Evolutionary conservation across 1,284 basidiomycete species (phyloP), one percentile per base, ranked within the genome.

Genomic region (Neonothopanus nambi): DNA sequence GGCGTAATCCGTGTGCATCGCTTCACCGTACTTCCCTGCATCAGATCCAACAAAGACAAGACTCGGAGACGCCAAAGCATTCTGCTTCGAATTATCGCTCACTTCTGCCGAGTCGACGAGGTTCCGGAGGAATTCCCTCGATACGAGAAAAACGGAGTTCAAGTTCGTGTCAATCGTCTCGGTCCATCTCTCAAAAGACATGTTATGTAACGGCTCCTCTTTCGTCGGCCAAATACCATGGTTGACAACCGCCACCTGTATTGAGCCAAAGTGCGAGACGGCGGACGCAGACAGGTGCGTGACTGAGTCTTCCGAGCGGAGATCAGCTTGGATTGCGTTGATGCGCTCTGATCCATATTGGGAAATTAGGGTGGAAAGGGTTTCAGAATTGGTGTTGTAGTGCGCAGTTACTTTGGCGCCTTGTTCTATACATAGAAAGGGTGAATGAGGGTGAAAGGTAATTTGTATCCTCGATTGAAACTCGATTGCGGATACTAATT

Each of bases 1-100:
- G 9, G 83, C 75, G 59, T 86, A 86, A 68, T 88, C 85, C 1
- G 79, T 79, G 63, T 87, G 81, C 8, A 79, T 80, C 1, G 78
- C 79, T 68, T 90, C 85, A 7, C 88, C 89, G 58, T 79, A 86
- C 67, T 87, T 87, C 3, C 89, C 89, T 5, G 87, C 79, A 0
- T 82, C 84, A 55, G 85, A 87, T 13, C 89, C 87, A 42, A 90
- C 77, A 39, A 89, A 67, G 2, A 89, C 73, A 28, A 90, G 77
- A 15, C 30, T 33, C 30, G 79, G 73, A n/a, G n/a, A n/a, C n/a
- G n/a, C 8, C 13, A 13, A 28, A 5, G 30, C 30, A 11, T 33
- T 33, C 30, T 0, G 81, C 83, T 57, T 80, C 78, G 9, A 76
- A 77, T 59, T 78, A 82, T 45, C 68, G 57, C 13, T 61, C 65